Conservation (phyloP, 2,329 filamentous ascomycete genomes). For the Dendrostoma leiphaemia region DNA sequence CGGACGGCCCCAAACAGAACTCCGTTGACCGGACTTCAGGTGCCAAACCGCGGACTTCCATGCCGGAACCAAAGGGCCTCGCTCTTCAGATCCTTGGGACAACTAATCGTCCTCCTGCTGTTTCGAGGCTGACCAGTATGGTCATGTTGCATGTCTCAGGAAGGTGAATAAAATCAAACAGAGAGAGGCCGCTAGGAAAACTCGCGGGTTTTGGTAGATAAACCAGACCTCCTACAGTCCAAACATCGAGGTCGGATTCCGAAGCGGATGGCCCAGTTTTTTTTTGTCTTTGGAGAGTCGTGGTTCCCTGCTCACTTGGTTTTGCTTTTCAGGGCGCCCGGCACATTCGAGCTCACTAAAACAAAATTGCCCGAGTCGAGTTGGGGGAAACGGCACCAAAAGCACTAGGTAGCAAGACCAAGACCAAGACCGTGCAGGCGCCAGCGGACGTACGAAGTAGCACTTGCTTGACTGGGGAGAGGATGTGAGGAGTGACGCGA, state of each 20-base stretch:
- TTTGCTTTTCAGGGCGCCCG: no score
- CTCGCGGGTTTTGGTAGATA: not conserved
- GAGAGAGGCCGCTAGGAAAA: not conserved
- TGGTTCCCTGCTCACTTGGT: not conserved
- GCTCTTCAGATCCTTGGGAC: not conserved
- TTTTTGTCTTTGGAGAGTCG: no score
- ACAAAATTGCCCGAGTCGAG: not conserved
- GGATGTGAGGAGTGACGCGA: no score
- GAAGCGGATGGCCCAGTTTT: no score
- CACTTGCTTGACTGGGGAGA: no score
- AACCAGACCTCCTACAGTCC: not conserved
- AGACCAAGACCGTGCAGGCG: not conserved
- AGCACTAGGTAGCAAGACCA: not conserved
- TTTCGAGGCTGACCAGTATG: not conserved
- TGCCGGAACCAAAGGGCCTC: not conserved
- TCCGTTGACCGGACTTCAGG: not conserved
- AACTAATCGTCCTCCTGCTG: not conserved
- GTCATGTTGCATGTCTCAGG: not conserved
- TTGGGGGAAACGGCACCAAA: not conserved
- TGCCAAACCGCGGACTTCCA: not conserved
- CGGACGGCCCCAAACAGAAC: not conserved
- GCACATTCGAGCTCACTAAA: not conserved
- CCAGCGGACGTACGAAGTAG: no score
- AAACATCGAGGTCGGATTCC: not conserved
- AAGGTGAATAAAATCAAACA: not conserved